Percentiles rank a stretch among this genome's conserved stretches.
Conservation (phyloP, 2,329 filamentous ascomycete genomes). For the Niveomyces coronatus region DNA sequence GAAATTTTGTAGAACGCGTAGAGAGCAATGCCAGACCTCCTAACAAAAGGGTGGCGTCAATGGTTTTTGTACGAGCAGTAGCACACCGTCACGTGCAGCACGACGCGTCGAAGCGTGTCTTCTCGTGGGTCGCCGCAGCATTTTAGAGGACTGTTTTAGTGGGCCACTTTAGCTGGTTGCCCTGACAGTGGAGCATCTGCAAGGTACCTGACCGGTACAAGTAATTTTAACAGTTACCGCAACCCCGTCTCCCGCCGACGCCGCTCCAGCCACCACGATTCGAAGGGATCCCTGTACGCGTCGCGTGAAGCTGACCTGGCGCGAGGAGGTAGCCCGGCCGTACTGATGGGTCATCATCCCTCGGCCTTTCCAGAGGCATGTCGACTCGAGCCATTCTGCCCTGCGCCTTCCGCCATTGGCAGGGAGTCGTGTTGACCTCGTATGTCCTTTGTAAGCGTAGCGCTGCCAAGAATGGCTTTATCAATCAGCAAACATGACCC, state of each 20-base stretch:
- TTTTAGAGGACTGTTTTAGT: slow-evolving; percentile 1
- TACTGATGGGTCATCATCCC: background rate
- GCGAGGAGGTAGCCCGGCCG: slow-evolving; percentile 14
- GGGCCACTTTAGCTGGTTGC: slow-evolving; percentile 17
- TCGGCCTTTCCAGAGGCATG: slow-evolving; percentile 5
- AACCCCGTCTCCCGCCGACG: background rate
- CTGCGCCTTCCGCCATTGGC: slow-evolving; percentile 14
- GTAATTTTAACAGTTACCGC: slow-evolving; percentile 8
- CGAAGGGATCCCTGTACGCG: slow-evolving; percentile 3
- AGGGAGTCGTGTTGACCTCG: slow-evolving; percentile 1
- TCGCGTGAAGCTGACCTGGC: slow-evolving; percentile 15
- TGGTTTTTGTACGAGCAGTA: slow-evolving; percentile 28
- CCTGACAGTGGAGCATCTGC: slow-evolving; percentile 7
- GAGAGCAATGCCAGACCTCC: slow-evolving; percentile 12
- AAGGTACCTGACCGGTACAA: slow-evolving; percentile 12
- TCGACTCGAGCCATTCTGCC: slow-evolving; percentile 10
- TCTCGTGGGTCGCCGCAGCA: slow-evolving; percentile 9
- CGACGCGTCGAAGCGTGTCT: slow-evolving; percentile 25
- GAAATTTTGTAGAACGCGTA: slow-evolving; percentile 20
- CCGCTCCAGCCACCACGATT: slow-evolving; percentile 12
- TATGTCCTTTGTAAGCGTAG: slow-evolving; percentile 16
- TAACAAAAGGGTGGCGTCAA: slow-evolving; percentile 18
- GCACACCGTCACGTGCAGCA: slow-evolving; percentile 28
- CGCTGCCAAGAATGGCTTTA: slow-evolving; percentile 14
- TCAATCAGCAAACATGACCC: slow-evolving; percentile 23